These are phyloP conservation scores for Nicotiana obtusifolia DNA, from an alignment of 257 asterid genomes.

Conservation along the genomic window DNA sequence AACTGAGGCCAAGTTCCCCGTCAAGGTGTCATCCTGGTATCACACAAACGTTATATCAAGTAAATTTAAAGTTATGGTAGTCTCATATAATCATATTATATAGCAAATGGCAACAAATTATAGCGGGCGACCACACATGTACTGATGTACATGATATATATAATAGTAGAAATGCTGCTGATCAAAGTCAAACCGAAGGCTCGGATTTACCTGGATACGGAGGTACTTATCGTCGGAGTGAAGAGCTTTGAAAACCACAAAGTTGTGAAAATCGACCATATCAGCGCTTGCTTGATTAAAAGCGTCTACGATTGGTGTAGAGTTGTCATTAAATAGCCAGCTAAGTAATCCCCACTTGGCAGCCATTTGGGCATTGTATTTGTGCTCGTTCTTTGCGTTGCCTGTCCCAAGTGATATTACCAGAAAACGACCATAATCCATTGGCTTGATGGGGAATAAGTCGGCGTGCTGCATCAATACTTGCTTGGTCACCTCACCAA, in stretches of 20 bases:
- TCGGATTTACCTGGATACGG: constrained; percentile 46
- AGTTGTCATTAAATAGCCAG: constrained; percentile 34
- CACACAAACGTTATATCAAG: background rate
- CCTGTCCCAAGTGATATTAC: constrained; percentile 67
- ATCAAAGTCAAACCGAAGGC: background rate
- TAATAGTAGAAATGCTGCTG: no score
- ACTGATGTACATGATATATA: no score
- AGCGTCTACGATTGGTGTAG: constrained; percentile 33
- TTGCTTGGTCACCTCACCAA: constrained; percentile 43
- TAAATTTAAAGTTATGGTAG: background rate
- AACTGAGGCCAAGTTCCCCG: constrained; percentile 30
- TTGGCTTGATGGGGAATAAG: constrained; percentile 31
- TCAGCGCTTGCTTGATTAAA: constrained; percentile 43
- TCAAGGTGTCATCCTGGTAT: constrained; percentile 38
- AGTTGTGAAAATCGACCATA: constrained; percentile 50
- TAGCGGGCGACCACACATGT: no score
- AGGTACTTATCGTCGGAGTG: constrained; percentile 44
- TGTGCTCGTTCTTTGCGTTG: constrained; percentile 26
- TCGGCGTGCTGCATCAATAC: constrained; percentile 24
- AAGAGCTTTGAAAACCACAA: constrained; percentile 48
- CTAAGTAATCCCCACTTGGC: constrained; percentile 52
- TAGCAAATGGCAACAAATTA: background rate
- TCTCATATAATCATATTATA: background rate
- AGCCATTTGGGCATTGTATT: constrained; percentile 34
- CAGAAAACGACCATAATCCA: constrained; percentile 39